Evolutionary conservation across 371 early-diverging fungal genomes (phyloP).

Genomic region (Mucor plumbeus): DNA sequence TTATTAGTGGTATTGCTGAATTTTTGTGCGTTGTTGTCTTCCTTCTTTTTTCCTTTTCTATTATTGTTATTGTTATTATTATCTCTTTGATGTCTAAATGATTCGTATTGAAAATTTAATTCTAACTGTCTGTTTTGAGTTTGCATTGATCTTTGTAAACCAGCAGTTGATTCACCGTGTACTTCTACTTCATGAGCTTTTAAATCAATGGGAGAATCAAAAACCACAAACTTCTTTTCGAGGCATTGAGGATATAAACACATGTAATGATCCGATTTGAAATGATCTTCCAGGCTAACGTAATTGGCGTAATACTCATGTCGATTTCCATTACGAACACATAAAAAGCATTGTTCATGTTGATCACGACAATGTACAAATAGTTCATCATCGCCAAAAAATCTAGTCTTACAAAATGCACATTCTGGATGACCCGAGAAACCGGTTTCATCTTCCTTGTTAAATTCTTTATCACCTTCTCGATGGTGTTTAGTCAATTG

Average conservation of each 20-base stretch:
- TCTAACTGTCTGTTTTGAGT: constrained; percentile 58
- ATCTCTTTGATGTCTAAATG: constrained; percentile 21
- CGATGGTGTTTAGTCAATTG: constrained; percentile 76
- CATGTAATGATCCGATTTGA: constrained; percentile 79
- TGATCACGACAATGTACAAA: constrained; percentile 92
- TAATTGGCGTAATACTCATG: constrained; percentile 90
- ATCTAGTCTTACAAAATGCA: constrained; percentile 82
- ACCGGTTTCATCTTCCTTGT: constrained; percentile 70
- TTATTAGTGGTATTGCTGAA: too few species aligned
- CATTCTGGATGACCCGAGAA: constrained; percentile 95
- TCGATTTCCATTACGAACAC: constrained; percentile 73
- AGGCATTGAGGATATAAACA: constrained; percentile 85
- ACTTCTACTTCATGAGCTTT: constrained; percentile 80
- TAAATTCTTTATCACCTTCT: constrained; percentile 63
- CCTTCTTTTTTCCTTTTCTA: constrained; percentile 14
- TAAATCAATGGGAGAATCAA: constrained; percentile 88
- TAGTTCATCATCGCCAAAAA: constrained; percentile 90
- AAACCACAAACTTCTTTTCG: constrained; percentile 96
- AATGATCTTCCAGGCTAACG: constrained; percentile 80
- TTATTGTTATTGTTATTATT: constrained; percentile 5
- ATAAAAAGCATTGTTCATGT: constrained; percentile 95
- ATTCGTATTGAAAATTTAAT: constrained; percentile 62
- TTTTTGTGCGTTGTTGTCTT: constrained; percentile 2
- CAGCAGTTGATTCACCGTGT: constrained; percentile 44
- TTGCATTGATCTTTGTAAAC: constrained; percentile 43